Evolutionary conservation across 108 stramenopile species (phyloP).

Genomic region (Chaetoceros tenuissimus): DNA sequence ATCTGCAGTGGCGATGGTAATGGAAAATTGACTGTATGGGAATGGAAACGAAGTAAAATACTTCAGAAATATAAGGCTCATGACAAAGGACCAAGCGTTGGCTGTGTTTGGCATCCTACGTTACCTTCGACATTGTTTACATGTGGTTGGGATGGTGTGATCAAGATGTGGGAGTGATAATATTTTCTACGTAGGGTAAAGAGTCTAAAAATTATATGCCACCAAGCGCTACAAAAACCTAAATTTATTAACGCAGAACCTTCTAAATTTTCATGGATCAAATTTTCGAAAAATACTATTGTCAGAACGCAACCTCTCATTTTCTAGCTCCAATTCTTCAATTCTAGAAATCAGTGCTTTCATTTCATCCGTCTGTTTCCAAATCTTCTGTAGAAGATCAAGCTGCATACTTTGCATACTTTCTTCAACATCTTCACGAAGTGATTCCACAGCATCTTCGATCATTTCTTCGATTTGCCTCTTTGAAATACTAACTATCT

Average conservation of each 20-base stretch:
- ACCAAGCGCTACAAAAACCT: neutral
- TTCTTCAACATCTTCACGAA: constrained; percentile 33
- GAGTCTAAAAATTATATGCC: neutral
- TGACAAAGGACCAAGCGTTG: constrained; percentile 89
- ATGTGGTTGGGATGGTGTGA: constrained; percentile 98
- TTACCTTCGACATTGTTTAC: constrained; percentile 89
- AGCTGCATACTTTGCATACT: constrained; percentile 24
- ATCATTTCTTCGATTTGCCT: constrained; percentile 11
- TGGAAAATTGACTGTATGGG: constrained; percentile 95
- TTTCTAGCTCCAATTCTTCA: constrained; percentile 24
- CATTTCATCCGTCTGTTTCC: constrained; percentile 32
- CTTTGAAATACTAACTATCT: no score
- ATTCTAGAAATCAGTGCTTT: constrained; percentile 17
- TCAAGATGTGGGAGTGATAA: constrained; percentile 94
- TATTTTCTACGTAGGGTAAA: no score
- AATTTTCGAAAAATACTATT: neutral
- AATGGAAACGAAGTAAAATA: constrained; percentile 78
- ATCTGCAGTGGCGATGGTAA: constrained; percentile 92
- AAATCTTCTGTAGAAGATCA: constrained; percentile 30
- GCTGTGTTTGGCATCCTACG: constrained; percentile 93
- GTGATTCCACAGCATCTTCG: constrained; percentile 24
- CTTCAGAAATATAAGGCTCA: constrained; percentile 88
- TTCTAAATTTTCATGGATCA: neutral
- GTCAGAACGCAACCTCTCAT: constrained; percentile 1
- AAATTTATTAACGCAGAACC: neutral